phyloP scores from a whole-genome alignment of 1,284 basidiomycete genomes.

The Ganoderma lucidum region DNA sequence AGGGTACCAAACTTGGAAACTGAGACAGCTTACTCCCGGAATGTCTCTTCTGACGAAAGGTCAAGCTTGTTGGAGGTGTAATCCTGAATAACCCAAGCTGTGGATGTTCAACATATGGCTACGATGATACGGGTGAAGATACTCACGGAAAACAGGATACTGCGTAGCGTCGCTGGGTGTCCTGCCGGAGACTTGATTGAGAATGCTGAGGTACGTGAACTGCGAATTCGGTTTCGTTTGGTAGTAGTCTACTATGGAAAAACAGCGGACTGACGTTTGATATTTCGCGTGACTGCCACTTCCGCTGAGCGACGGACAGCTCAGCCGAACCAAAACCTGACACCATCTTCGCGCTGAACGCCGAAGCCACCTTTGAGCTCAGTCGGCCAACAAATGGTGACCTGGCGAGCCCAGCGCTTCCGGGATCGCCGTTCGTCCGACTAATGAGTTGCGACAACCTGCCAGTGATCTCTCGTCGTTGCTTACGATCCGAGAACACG shows the following conservation, averaged over 20 bases:
- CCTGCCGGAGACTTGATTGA: conserved; percentile 91
- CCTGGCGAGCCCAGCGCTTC: conserved; percentile 51
- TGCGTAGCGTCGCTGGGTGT: conserved; percentile 95
- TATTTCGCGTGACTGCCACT: conserved; percentile 89
- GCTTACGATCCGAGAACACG: conserved; percentile 77
- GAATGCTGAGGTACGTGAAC: conserved; percentile 88
- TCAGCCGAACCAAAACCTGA: conserved; percentile 61
- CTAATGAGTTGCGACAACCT: conserved; percentile 60
- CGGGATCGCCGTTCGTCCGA: conserved; percentile 46
- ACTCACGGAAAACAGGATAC: conserved; percentile 92
- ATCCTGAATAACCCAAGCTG: conserved; percentile 90
- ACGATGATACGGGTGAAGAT: not conserved
- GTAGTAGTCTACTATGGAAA: not conserved
- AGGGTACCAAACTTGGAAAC: not conserved
- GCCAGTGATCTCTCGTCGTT: conserved; percentile 70
- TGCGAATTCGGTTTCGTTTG: conserved; percentile 39
- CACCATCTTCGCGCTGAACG: conserved; percentile 46
- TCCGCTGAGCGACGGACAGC: conserved; percentile 72
- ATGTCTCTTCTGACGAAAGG: conserved; percentile 69
- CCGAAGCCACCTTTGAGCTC: conserved; percentile 49
- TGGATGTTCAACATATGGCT: conserved; percentile 10
- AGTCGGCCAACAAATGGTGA: conserved; percentile 65
- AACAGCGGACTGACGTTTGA: conserved; percentile 73
- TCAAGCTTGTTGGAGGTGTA: conserved; percentile 83
- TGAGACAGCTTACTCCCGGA: conserved; percentile 72